Base-by-base conservation (phyloP, 352 stramenopile species). In the Nothophytophthora sp. region DNA sequence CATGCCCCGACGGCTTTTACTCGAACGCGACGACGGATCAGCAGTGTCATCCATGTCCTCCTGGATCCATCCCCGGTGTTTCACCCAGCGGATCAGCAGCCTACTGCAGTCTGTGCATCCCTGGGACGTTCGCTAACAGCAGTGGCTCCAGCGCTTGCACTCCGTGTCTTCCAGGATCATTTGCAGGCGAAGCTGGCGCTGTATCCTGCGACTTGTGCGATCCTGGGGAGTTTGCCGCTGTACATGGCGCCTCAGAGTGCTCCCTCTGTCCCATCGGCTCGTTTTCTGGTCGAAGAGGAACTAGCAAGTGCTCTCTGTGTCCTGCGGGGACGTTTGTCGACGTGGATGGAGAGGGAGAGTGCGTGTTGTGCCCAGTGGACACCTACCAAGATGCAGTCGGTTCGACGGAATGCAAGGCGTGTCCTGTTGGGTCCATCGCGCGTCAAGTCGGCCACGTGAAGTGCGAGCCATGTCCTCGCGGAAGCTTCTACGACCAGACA, bases 1-100 rank as follows among this genome's bases (percentile, higher is more conserved):
- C 50, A 35, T 89, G 81, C 33, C 46, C 55, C 0, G 37, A 50
- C 18, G 74, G 69, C 9, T 69, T 43, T 15, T 82, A 73, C 50
- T 78, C 76, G 0, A 87, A 87, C 22, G 39, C 62, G 5, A 74
- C 67, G 4, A 82, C 78, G 4, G 34, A 62, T 2, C 52, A 75
- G 15, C 58, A 66, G 25, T 92, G 81, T 34, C 18, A 8, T 5
- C n/a, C 37, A 0, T 88, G 76, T 54, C 64, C 78, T 20, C 3
- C 54, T 20, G 67, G 67, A 37, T 67, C 54, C 22, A 50, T 43
- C 18, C 23, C 37, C 5, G 35, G 25, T 11, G 23, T 22, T 33
- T 39, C 43, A 39, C 23, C 23, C 13, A 32, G 30, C 33, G 12
- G 39, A 28, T 37, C n/a, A 22, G 49, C 50, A 46, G 39, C 50